Evolutionary conservation across 116 monocot species (phyloP).

Genomic region (Iris pallida): DNA sequence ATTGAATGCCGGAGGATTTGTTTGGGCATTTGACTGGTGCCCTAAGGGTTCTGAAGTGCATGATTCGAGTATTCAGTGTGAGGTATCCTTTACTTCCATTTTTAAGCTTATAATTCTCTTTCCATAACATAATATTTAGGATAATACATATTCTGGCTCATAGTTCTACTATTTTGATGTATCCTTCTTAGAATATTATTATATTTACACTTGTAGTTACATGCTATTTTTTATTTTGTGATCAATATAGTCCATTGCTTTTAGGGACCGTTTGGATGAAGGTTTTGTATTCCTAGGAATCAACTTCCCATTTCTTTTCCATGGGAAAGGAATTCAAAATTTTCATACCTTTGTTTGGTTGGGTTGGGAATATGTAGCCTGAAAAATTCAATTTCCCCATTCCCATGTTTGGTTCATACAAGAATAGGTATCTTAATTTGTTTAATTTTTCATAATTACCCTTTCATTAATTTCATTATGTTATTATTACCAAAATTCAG

Average conservation of each 20-base stretch:
- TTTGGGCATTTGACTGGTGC: slow-evolving; percentile 95
- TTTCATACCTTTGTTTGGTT: too few relatives aligned
- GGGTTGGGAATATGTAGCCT: too few relatives aligned
- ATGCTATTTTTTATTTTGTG: not conserved
- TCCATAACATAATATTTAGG: not conserved
- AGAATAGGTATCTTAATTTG: too few relatives aligned
- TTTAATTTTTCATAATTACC: too few relatives aligned
- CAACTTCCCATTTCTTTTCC: too few relatives aligned
- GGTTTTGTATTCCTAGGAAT: too few relatives aligned
- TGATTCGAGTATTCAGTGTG: slow-evolving; percentile 34
- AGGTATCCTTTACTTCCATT: slow-evolving; percentile 45
- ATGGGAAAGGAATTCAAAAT: too few relatives aligned
- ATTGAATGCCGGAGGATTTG: slow-evolving; percentile 76
- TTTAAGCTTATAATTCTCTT: not conserved
- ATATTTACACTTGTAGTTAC: not conserved
- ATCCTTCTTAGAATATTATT: not conserved
- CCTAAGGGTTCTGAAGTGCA: slow-evolving; percentile 36
- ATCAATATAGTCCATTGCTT: not conserved
- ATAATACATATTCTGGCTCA: not conserved
- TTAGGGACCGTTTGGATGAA: too few relatives aligned
- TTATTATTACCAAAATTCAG: too few relatives aligned
- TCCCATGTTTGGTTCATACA: too few relatives aligned
- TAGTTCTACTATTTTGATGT: not conserved
- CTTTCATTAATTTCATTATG: too few relatives aligned
- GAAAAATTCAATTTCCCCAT: too few relatives aligned